phyloP scores from a whole-genome alignment of 2,329 filamentous ascomycete genomes.

The Fusarium tricinctum region DNA sequence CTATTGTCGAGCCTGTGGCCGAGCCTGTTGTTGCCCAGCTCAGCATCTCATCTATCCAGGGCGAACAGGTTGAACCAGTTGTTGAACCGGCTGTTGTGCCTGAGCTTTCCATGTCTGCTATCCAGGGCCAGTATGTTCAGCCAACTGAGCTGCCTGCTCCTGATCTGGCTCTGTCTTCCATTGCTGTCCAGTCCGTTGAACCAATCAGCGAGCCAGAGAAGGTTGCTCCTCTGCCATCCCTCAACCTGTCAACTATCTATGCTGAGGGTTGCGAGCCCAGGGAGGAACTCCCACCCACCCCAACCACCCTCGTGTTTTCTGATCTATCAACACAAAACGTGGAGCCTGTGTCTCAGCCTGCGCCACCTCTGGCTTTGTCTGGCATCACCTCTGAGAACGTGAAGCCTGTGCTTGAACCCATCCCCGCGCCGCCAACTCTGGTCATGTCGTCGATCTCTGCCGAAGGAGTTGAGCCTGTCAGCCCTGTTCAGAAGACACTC shows the following conservation, averaged over 20 bases:
- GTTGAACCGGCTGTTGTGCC: constrained; percentile 24
- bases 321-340: constrained; percentile 55
- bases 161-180: constrained; percentile 50
- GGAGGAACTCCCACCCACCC: constrained; percentile 48
- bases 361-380: constrained; percentile 35
- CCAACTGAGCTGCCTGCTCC: constrained; percentile 40
- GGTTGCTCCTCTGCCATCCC: constrained; percentile 47
- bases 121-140: constrained; percentile 47
- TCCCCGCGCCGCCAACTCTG: constrained; percentile 48
- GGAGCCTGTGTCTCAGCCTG: constrained; percentile 52
- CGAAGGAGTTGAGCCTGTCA: constrained; percentile 58
- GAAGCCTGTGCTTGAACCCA: constrained; percentile 50
- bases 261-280: constrained; percentile 54
- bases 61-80: constrained; percentile 45
- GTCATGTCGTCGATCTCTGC: constrained; percentile 56
- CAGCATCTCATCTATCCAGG: constrained; percentile 39
- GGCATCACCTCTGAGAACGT: constrained; percentile 54
- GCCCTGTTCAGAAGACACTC: constrained; percentile 47
- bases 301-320: constrained; percentile 53
- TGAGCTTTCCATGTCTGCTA: constrained; percentile 40
- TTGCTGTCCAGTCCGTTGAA: constrained; percentile 50
- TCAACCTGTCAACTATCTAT: constrained; percentile 52
- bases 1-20: constrained; percentile 20
- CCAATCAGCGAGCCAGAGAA: constrained; percentile 54
- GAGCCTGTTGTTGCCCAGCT: constrained; percentile 33